phyloP scores from a whole-genome alignment of 768 basidiomycete genomes.

The Boletus tylopilopsis region DNA sequence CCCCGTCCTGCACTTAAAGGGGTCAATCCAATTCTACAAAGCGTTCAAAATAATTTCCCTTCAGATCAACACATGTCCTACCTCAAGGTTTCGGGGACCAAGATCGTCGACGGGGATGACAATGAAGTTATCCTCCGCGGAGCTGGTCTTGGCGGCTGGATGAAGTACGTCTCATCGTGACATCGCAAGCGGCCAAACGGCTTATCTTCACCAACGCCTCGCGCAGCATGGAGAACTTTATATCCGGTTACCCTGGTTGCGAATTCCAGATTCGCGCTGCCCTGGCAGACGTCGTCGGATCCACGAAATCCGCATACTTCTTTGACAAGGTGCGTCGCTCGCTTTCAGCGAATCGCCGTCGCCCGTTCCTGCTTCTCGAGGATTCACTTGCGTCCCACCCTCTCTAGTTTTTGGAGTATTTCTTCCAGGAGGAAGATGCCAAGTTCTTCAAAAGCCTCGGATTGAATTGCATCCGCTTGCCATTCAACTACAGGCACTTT shows the following conservation, averaged over 20 bases:
- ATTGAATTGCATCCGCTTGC: conserved; percentile 73
- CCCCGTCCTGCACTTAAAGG: conserved; percentile 1
- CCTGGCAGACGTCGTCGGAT: conserved; percentile 60
- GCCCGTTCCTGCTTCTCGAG: neutral
- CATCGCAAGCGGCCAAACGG: conserved; percentile 1
- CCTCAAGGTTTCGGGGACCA: conserved; percentile 55
- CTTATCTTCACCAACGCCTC: conserved; percentile 3
- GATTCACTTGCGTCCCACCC: neutral
- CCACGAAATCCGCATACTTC: conserved; percentile 69
- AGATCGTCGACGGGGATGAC: conserved; percentile 54
- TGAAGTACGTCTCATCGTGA: conserved; percentile 57
- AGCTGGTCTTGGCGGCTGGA: conserved; percentile 81
- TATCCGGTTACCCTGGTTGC: conserved; percentile 76
- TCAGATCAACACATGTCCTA: conserved; percentile 33
- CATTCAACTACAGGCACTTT: conserved; percentile 74
- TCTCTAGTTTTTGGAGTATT: conserved; percentile 72
- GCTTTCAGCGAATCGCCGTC: neutral
- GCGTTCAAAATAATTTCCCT: neutral
- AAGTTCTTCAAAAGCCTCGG: conserved; percentile 75
- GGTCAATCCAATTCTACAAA: neutral
- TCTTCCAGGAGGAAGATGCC: conserved; percentile 75
- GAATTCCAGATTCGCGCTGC: conserved; percentile 75
- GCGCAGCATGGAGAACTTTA: conserved; percentile 72
- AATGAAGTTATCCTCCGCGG: conserved; percentile 62
- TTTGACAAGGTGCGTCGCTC: conserved; percentile 67